Conservation (phyloP, 768 basidiomycete genomes). For the Lyophyllum atratum region DNA sequence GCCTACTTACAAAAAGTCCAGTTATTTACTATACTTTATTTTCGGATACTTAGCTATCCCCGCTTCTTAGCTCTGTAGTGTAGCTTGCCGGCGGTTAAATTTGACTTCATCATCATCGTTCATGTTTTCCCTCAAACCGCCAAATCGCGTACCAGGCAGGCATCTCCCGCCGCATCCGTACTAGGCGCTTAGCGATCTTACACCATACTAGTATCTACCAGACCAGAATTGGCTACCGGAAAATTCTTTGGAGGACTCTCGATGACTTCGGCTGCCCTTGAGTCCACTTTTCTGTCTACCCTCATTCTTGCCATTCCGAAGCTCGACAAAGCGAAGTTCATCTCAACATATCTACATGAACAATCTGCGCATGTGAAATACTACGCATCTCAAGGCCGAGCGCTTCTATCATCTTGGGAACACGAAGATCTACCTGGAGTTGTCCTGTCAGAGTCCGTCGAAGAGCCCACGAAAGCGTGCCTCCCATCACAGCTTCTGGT, state of each 20-base stretch:
- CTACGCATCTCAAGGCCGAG: slow-evolving; percentile 44
- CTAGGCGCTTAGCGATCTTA: no score
- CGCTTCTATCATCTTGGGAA: slow-evolving; percentile 32
- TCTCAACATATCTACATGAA: slow-evolving; percentile 49
- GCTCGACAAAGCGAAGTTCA: slow-evolving; percentile 41
- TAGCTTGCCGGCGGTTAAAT: not conserved
- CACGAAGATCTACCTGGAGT: not conserved
- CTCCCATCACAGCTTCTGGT: not conserved
- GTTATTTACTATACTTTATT: not conserved
- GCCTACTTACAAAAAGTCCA: not conserved
- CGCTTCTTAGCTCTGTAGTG: not conserved
- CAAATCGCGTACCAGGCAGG: no score
- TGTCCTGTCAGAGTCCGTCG: not conserved
- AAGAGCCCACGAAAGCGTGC: not conserved
- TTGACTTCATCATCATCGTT: not conserved
- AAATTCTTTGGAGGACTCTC: not conserved
- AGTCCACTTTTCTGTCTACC: slow-evolving; percentile 4
- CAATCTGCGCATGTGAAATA: slow-evolving; percentile 46
- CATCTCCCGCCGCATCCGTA: no score
- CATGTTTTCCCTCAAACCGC: no score
- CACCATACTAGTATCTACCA: no score
- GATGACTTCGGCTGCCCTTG: slow-evolving; percentile 1
- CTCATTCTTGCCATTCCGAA: slow-evolving; percentile 34
- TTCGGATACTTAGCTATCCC: not conserved
- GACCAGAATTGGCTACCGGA: not conserved